Conservation (phyloP, 768 basidiomycete species). For the Grammothele lineata region DNA sequence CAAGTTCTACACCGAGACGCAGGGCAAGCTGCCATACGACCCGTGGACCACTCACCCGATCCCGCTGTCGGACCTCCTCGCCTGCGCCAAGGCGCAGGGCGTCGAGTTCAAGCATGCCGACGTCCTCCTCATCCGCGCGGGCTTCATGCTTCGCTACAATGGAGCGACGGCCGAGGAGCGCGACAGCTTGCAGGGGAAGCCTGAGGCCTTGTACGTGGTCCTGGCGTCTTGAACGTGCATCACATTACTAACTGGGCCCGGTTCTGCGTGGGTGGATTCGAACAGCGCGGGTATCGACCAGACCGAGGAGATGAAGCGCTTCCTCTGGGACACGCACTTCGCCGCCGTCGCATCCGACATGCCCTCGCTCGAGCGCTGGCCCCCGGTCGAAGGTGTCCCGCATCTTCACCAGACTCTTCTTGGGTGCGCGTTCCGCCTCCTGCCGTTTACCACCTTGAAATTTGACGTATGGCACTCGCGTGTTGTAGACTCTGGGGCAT, state of each 20-base stretch:
- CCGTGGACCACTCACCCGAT: constrained; percentile 57
- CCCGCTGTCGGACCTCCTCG: constrained; percentile 50
- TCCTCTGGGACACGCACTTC: constrained; percentile 75
- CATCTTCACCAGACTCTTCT: constrained; percentile 5
- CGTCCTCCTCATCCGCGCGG: constrained; percentile 55
- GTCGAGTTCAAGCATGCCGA: constrained; percentile 56
- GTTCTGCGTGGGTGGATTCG: not conserved
- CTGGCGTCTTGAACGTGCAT: not conserved
- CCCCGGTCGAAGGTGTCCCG: constrained; percentile 37
- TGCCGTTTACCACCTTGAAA: too few relatives aligned
- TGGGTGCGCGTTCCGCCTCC: constrained; percentile 4
- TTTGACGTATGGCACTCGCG: not conserved
- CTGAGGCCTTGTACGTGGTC: constrained; percentile 50
- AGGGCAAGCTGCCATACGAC: constrained; percentile 49
- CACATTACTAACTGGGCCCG: not conserved
- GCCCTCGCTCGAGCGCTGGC: constrained; percentile 64
- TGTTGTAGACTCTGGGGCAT: constrained; percentile 59
- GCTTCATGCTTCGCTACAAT: constrained; percentile 59
- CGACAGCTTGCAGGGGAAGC: constrained; percentile 35
- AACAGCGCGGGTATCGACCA: constrained; percentile 64
- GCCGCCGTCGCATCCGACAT: constrained; percentile 67
- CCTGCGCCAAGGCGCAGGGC: constrained; percentile 54
- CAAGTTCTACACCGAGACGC: constrained; percentile 39
- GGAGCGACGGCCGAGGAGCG: constrained; percentile 38
- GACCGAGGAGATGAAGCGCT: constrained; percentile 65